Conservation (phyloP, 2,329 filamentous ascomycete species). For the Lachnellula hyalina region DNA sequence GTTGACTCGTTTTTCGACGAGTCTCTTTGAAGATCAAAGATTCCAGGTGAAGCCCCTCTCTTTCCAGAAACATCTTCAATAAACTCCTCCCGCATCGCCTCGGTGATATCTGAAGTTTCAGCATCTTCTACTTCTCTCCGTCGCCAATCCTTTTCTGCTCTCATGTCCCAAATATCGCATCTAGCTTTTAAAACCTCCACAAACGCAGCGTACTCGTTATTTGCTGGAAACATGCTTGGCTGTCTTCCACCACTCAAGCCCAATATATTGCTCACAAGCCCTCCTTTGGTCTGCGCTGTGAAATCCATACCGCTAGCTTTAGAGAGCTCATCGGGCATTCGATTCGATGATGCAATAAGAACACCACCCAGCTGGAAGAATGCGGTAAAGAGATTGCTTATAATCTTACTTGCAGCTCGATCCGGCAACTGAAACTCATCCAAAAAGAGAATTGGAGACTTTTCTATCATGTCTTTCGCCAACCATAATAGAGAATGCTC, state of each 20-base stretch:
- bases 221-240: slow-evolving; percentile 42
- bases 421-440: slow-evolving; percentile 84
- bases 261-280: slow-evolving; percentile 45
- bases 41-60: slow-evolving; percentile 1
- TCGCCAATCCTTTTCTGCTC: slow-evolving; percentile 67
- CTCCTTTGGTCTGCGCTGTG: slow-evolving; percentile 45
- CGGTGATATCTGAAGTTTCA: slow-evolving; percentile 23
- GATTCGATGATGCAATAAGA: slow-evolving; percentile 72
- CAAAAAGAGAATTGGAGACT: slow-evolving; percentile 70
- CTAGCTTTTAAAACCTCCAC: slow-evolving; percentile 70
- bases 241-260: slow-evolving; percentile 35
- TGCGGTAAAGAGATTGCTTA: slow-evolving; percentile 70
- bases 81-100: slow-evolving; percentile 31
- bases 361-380: slow-evolving; percentile 83
- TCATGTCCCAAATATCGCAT: slow-evolving; percentile 82
- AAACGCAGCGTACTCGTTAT: slow-evolving; percentile 71
- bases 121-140: slow-evolving; percentile 43
- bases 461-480: slow-evolving; percentile 69
- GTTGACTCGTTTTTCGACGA: neutral
- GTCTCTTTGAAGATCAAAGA: neutral
- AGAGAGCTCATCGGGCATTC: slow-evolving; percentile 75
- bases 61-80: slow-evolving; percentile 17
- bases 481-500: slow-evolving; percentile 70
- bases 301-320: slow-evolving; percentile 71
- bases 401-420: slow-evolving; percentile 69